phyloP scores from a whole-genome alignment of 1,284 basidiomycete genomes.

The Tilletia setariae region DNA sequence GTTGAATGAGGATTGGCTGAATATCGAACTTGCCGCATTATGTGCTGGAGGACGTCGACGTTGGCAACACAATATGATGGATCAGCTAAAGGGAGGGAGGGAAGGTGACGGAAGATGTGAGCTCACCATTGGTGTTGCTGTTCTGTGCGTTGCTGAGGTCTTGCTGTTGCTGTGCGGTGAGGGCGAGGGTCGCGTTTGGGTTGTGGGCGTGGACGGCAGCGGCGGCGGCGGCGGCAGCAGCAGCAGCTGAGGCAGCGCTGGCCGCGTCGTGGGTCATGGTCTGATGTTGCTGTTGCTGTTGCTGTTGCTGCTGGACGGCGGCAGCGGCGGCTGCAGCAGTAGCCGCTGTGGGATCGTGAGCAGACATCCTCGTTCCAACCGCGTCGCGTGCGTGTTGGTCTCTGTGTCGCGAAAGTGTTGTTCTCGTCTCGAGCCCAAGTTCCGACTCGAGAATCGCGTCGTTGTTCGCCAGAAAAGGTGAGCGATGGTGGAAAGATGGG shows the following conservation, averaged over 20 bases:
- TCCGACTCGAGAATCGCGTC: background rate
- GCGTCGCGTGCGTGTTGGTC: background rate
- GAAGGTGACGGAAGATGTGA: too few species aligned
- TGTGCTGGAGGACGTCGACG: background rate
- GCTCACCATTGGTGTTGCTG: background rate
- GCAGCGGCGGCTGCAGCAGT: background rate
- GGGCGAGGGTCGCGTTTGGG: background rate
- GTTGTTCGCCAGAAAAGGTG: background rate
- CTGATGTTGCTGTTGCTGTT: background rate
- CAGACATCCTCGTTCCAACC: background rate
- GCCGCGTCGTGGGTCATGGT: background rate
- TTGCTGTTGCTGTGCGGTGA: background rate
- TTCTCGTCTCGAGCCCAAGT: background rate
- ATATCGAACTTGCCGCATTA: background rate
- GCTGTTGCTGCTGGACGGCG: background rate
- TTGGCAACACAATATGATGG: too few species aligned
- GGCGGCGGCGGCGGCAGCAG: background rate
- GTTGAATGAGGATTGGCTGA: slow-evolving; percentile 1
- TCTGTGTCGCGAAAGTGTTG: background rate
- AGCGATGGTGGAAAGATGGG: background rate
- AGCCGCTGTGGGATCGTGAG: background rate
- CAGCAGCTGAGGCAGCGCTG: background rate
- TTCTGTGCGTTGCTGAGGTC: background rate
- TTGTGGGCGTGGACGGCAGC: background rate
- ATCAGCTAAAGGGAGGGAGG: background rate